phyloP scores from a whole-genome alignment of 352 stramenopile species.

The Pilasporangium apinafurcum region DNA sequence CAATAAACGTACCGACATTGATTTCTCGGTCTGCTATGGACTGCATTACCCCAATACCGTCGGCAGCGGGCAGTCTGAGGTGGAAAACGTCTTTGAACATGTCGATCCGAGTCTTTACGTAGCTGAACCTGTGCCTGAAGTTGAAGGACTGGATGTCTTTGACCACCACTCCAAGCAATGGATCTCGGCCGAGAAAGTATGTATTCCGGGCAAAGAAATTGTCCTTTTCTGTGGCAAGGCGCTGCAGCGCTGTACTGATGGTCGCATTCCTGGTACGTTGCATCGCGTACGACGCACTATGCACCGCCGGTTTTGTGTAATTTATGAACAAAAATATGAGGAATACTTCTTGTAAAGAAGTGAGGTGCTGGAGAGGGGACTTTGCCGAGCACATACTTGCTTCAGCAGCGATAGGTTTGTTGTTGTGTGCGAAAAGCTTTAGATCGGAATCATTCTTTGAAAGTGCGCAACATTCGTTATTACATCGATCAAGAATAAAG shows the following conservation, averaged over 20 bases:
- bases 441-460: too few relatives aligned
- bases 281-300: slow-evolving; percentile 39
- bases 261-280: slow-evolving; percentile 40
- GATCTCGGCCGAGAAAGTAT: slow-evolving; percentile 43
- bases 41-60: slow-evolving; percentile 54
- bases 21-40: slow-evolving; percentile 60
- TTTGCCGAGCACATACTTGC: too few relatives aligned
- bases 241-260: slow-evolving; percentile 31
- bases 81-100: slow-evolving; percentile 61
- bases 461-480: too few relatives aligned
- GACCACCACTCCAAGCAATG: slow-evolving; percentile 44
- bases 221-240: slow-evolving; percentile 56
- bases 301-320: slow-evolving; percentile 42
- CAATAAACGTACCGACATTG: slow-evolving; percentile 21
- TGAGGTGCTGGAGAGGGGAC: too few relatives aligned
- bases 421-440: too few relatives aligned
- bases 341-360: slow-evolving; percentile 33
- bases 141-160: slow-evolving; percentile 53
- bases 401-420: too few relatives aligned
- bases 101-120: slow-evolving; percentile 58
- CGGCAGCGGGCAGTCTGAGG: slow-evolving; percentile 40
- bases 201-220: slow-evolving; percentile 42
- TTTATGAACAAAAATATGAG: slow-evolving; percentile 66
- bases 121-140: slow-evolving; percentile 41
- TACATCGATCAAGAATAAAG: too few relatives aligned